These are phyloP conservation scores for Emmonsiellopsis sp. DNA, from an alignment of 2,329 filamentous ascomycete species.

Conservation along the genomic window DNA sequence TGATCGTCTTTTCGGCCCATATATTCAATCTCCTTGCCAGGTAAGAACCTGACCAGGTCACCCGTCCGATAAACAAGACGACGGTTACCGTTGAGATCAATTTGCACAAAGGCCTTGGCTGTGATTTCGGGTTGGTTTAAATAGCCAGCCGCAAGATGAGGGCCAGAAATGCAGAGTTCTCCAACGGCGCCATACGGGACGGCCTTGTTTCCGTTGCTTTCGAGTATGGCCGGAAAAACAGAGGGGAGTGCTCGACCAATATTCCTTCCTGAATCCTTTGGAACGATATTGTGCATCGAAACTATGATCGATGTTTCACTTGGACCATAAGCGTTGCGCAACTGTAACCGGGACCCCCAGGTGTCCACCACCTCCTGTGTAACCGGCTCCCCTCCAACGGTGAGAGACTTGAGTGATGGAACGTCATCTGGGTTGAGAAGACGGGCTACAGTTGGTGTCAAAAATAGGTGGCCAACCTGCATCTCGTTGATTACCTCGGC, in stretches of 20 bases:
- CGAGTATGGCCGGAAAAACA: slow-evolving; percentile 18
- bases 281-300: slow-evolving; percentile 18
- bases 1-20: slow-evolving; percentile 23
- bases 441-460: slow-evolving; percentile 79
- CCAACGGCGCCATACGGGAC: slow-evolving; percentile 19
- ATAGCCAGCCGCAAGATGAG: slow-evolving; percentile 20
- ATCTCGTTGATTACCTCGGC: slow-evolving; percentile 56
- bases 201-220: slow-evolving; percentile 17
- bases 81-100: slow-evolving; percentile 45
- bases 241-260: slow-evolving; percentile 21
- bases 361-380: slow-evolving; percentile 57
- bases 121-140: slow-evolving; percentile 19
- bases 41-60: neutral
- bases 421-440: slow-evolving; percentile 59
- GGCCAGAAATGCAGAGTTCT: slow-evolving; percentile 21
- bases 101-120: neutral
- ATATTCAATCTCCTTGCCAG: neutral
- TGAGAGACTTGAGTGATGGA: slow-evolving; percentile 61
- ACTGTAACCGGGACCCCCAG: slow-evolving; percentile 42
- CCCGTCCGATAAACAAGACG: slow-evolving; percentile 43
- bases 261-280: slow-evolving; percentile 19
- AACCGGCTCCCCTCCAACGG: slow-evolving; percentile 71
- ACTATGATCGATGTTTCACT: slow-evolving; percentile 28
- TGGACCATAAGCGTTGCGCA: slow-evolving; percentile 26
- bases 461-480: slow-evolving; percentile 64